Conservation (phyloP, 352 stramenopile species). For the Phytopythium kandeliae region DNA sequence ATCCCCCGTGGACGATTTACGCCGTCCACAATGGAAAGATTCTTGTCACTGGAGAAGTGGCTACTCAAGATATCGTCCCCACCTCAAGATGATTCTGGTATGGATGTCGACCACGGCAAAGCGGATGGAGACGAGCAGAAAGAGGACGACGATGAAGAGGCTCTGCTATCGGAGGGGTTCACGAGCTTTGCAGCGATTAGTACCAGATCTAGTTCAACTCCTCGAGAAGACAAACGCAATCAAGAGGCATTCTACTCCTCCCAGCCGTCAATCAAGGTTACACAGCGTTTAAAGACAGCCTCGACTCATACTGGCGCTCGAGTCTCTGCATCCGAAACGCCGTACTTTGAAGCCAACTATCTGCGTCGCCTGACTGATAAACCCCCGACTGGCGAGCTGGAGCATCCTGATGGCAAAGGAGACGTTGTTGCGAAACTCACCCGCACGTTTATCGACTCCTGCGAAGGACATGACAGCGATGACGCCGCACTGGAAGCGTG, state of each 20-base stretch:
- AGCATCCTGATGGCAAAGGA: neutral
- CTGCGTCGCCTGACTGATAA: neutral
- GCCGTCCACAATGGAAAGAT: constrained; percentile 4
- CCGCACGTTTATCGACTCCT: constrained; percentile 8
- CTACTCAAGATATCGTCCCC: neutral
- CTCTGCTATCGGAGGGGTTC: constrained; percentile 38
- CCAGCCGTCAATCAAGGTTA: neutral
- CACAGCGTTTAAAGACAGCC: neutral
- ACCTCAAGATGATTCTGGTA: neutral
- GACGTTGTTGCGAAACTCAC: constrained; percentile 6
- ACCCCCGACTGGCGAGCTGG: neutral
- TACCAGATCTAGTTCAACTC: neutral
- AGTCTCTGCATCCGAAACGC: neutral
- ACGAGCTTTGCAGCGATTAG: constrained; percentile 15
- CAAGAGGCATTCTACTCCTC: neutral
- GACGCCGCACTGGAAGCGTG: constrained; percentile 21
- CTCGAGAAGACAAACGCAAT: neutral
- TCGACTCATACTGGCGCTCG: neutral
- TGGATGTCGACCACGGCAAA: constrained; percentile 11
- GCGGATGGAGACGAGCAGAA: constrained; percentile 4
- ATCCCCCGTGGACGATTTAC: neutral
- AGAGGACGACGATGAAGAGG: too few species aligned
- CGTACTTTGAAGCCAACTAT: constrained; percentile 2
- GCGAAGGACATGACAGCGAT: neutral
- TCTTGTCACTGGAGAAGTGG: constrained; percentile 1